Conservation (phyloP, 257 asterid genomes). For the Galeopsis tetrahit region DNA sequence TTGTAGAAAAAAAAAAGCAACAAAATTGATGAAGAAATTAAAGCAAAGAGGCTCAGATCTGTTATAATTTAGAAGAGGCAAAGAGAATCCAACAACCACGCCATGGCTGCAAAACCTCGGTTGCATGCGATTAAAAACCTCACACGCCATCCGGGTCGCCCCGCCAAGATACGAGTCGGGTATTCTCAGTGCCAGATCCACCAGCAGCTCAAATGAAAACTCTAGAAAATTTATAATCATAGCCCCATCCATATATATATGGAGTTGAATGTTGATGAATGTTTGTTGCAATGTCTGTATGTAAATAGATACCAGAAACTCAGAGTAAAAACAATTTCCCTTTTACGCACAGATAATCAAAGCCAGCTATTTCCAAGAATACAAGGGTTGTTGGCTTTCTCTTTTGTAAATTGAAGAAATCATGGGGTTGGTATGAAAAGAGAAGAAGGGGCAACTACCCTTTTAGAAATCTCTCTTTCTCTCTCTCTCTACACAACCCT, state of each 20-base stretch:
- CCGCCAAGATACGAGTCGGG: constrained; percentile 4
- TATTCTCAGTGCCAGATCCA: constrained; percentile 6
- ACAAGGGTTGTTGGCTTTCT: neutral
- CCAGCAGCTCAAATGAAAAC: neutral
- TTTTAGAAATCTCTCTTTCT: neutral
- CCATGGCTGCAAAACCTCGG: neutral
- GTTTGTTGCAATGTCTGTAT: too few species aligned
- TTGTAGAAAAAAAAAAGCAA: too few species aligned
- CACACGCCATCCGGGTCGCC: neutral
- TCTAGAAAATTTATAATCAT: neutral
- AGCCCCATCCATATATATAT: neutral
- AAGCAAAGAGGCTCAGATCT: too few species aligned
- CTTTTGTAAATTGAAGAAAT: neutral
- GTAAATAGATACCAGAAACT: too few species aligned
- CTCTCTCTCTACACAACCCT: neutral
- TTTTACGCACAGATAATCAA: too few species aligned
- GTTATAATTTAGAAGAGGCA: neutral
- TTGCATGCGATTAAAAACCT: neutral
- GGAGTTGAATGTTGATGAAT: too few species aligned
- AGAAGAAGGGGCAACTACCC: neutral
- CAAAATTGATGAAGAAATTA: too few species aligned
- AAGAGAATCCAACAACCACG: neutral
- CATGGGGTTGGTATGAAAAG: neutral
- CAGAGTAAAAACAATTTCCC: too few species aligned
- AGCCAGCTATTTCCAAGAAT: neutral